Evolutionary conservation across 106 monocot genomes (phyloP).

Genomic region (Cymbidium sinense): DNA sequence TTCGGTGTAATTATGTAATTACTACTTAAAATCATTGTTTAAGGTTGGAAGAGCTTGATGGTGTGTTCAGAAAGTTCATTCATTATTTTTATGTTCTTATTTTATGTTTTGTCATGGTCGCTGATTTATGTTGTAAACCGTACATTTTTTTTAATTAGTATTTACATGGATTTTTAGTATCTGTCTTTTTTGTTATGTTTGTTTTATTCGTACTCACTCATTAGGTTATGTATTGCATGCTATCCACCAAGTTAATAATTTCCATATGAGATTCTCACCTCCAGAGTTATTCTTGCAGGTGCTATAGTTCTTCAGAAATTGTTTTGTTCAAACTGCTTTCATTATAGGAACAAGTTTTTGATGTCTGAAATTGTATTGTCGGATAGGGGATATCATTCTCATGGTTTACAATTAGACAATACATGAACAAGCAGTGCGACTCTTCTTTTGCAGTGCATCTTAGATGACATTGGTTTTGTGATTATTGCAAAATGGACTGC

Average conservation of each 20-base stretch:
- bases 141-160: not conserved
- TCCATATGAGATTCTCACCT: not conserved
- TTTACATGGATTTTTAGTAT: not conserved
- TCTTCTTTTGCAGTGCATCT: not conserved
- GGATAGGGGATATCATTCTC: not conserved
- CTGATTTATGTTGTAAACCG: not conserved
- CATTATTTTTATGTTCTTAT: too few species aligned
- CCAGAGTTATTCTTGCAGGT: not conserved
- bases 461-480: not conserved
- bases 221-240: not conserved
- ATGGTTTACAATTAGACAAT: not conserved
- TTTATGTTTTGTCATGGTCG: not conserved
- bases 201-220: not conserved
- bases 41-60: not conserved
- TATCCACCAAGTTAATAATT: not conserved
- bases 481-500: conserved; percentile 54
- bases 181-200: not conserved
- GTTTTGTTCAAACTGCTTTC: not conserved
- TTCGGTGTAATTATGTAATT: not conserved
- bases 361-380: not conserved
- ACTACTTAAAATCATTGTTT: not conserved
- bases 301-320: not conserved
- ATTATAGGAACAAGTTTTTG: not conserved
- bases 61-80: too few species aligned
- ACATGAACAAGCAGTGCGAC: not conserved